Conservation (phyloP, 768 basidiomycete genomes). For the Hygrocybe punicea region DNA sequence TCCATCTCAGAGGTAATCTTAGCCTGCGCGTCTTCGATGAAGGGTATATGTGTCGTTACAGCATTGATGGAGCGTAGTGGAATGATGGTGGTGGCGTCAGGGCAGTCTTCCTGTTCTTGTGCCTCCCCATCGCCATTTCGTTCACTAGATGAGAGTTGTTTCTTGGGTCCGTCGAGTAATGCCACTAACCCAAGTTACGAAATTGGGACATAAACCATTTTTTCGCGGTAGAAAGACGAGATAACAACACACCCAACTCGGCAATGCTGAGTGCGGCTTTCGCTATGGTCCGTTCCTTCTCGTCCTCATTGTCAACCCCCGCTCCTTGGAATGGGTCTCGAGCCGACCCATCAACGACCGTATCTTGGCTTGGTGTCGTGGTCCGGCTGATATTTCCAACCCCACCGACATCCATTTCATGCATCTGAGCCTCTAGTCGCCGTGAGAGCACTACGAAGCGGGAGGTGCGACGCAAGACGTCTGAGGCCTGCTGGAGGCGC, state of each 20-base stretch:
- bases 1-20: conserved; percentile 87
- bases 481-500: conserved; percentile 77
- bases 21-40: conserved; percentile 66
- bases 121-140: neutral
- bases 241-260: conserved; percentile 72
- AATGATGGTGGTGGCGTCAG: conserved; percentile 24
- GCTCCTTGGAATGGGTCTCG: neutral
- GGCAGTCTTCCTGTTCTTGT: conserved; percentile 2
- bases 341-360: neutral
- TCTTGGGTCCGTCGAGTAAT: conserved; percentile 45
- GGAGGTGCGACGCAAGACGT: conserved; percentile 77
- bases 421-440: conserved; percentile 83
- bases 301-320: conserved; percentile 68
- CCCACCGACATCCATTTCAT: conserved; percentile 50
- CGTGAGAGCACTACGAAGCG: conserved; percentile 82
- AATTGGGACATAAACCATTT: conserved; percentile 18
- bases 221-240: conserved; percentile 5
- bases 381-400: conserved; percentile 2
- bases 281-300: conserved; percentile 82
- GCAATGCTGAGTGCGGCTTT: conserved; percentile 95
- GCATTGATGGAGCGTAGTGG: conserved; percentile 72
- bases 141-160: neutral
- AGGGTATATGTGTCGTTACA: conserved; percentile 64
- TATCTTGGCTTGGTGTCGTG: conserved; percentile 1
- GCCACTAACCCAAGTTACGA: conserved; percentile 30